Percentiles rank a stretch among this genome's conserved stretches.
Conservation (phyloP, 257 asterid species). For the Solanum sitiens region DNA sequence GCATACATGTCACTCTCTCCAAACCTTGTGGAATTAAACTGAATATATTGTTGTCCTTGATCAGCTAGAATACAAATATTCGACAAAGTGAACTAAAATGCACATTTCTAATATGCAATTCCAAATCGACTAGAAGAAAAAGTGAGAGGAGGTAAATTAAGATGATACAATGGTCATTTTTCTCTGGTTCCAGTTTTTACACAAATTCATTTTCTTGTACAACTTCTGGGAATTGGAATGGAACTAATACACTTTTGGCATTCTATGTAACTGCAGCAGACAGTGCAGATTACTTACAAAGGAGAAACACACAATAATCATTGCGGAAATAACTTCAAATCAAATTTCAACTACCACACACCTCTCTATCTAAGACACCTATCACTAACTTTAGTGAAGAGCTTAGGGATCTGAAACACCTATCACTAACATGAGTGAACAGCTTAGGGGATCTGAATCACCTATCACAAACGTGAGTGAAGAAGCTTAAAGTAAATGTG, state of each 20-base stretch:
- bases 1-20: neutral
- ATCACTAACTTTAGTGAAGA: neutral
- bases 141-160: neutral
- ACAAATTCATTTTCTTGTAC: neutral
- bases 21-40: neutral
- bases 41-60: neutral
- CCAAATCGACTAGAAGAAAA: neutral
- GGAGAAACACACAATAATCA: neutral
- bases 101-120: neutral
- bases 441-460: neutral
- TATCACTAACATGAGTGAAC: neutral
- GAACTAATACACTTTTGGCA: neutral
- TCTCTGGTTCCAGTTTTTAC: neutral
- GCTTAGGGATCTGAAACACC: neutral
- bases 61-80: neutral
- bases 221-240: neutral
- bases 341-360: neutral
- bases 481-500: neutral
- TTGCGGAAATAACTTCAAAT: neutral
- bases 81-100: neutral
- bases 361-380: neutral
- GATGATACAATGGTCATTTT: neutral
- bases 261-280: neutral
- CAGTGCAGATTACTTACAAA: neutral
- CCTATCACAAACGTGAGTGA: neutral